Conservation (phyloP, 1,139 yeast species). For the Ogataea hybrid region DNA sequence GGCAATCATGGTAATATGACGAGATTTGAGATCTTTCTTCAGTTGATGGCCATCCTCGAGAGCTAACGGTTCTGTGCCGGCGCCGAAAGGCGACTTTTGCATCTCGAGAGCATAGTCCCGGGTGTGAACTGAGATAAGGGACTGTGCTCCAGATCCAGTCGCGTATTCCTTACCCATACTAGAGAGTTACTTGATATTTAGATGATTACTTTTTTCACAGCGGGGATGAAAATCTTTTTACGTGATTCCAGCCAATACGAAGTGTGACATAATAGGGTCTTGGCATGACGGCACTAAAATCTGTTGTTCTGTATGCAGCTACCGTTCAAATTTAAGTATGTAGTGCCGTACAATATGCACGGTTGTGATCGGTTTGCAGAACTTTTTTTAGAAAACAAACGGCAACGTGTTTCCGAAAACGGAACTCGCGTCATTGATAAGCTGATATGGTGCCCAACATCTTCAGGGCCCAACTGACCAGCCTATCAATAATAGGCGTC, state of each 20-base stretch:
- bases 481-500: neutral
- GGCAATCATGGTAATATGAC: constrained; percentile 78
- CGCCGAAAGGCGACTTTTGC: constrained; percentile 35
- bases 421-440: constrained; percentile 6
- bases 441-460: neutral
- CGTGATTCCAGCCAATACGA: neutral
- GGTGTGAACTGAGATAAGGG: constrained; percentile 41
- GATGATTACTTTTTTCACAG: neutral
- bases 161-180: constrained; percentile 8
- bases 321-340: neutral
- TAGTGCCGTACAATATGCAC: constrained; percentile 1
- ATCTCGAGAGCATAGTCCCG: constrained; percentile 48
- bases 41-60: constrained; percentile 49
- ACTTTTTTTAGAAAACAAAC: neutral
- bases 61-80: constrained; percentile 36
- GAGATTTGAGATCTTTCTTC: constrained; percentile 60
- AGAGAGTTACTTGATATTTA: neutral
- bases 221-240: neutral
- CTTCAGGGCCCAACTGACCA: constrained; percentile 1
- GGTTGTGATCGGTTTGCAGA: neutral
- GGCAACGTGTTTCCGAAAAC: neutral
- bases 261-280: neutral
- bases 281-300: neutral
- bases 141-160: constrained; percentile 8
- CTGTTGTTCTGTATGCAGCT: neutral